Evolutionary conservation across 257 asterid species (phyloP).

Genomic region (Gentiana dahurica): DNA sequence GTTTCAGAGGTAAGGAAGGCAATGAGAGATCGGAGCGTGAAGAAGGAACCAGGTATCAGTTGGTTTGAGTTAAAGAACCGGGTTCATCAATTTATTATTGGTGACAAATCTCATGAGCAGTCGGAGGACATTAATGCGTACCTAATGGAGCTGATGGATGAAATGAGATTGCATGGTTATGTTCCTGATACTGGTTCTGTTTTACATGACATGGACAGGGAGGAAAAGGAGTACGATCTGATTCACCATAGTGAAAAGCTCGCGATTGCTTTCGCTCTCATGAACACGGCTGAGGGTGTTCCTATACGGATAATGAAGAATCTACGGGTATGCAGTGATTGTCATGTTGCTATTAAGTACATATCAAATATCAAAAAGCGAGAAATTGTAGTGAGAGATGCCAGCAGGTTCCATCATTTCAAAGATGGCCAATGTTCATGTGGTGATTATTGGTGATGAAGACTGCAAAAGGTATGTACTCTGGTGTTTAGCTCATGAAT

Average conservation of each 20-base stretch:
- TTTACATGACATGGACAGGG: slow-evolving; percentile 69
- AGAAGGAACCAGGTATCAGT: slow-evolving; percentile 84
- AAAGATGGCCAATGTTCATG: slow-evolving; percentile 64
- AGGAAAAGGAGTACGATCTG: slow-evolving; percentile 64
- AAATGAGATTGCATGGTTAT: slow-evolving; percentile 52
- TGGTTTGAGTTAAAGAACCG: slow-evolving; percentile 68
- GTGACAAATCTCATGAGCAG: slow-evolving; percentile 55
- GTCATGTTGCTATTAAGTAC: slow-evolving; percentile 61
- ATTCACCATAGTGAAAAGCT: slow-evolving; percentile 71
- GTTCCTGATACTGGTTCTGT: slow-evolving; percentile 50
- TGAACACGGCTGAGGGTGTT: slow-evolving; percentile 39
- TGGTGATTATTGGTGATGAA: slow-evolving; percentile 69
- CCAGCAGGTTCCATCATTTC: slow-evolving; percentile 83
- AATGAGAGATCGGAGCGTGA: slow-evolving; percentile 59
- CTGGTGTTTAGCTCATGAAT: too few relatives aligned
- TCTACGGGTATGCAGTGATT: slow-evolving; percentile 66
- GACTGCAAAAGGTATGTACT: neutral
- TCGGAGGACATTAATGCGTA: slow-evolving; percentile 33
- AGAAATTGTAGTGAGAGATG: slow-evolving; percentile 57
- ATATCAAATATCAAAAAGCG: slow-evolving; percentile 43
- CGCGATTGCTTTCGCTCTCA: slow-evolving; percentile 74
- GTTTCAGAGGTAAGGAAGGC: slow-evolving; percentile 45
- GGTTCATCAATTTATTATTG: slow-evolving; percentile 46
- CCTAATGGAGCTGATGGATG: slow-evolving; percentile 45
- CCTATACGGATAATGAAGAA: slow-evolving; percentile 88